Base-by-base conservation (phyloP, 441 rosid genomes). In the Erysimum pusillum region DNA sequence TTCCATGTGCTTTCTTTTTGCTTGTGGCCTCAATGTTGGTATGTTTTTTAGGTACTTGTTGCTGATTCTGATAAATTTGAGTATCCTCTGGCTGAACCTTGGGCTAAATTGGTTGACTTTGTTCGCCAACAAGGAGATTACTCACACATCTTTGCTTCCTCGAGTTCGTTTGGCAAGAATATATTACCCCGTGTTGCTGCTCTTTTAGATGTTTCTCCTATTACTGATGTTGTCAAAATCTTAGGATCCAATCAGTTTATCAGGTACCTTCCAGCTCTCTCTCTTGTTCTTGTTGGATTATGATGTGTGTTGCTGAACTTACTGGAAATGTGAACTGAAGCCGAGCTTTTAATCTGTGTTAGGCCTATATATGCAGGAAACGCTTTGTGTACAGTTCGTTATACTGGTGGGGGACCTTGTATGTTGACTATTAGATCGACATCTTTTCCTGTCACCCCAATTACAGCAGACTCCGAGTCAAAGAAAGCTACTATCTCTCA, bases 281-380 rank as follows among this genome's bases (percentile, higher is more conserved):
- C 46, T 7, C n/a, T 75, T 22, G 22, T 17, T 57, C 6, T 14
- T 1, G 9, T 72, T 73, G 32, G 2, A 15, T n/a, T 51, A 51
- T 51, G 14, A 2, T 51, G 32, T 64, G 13, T 60, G 67, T 34
- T 61, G 18, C 18, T 10, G 15, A 41, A 51, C 39, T 20, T 39
- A 39, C 1, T 5, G 10, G 63, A 53, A 20, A 32, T 64, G n/a
- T 36, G 17, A 71, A 71, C 36, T 64, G 38, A 76, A n/a, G 52
- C n/a, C 1, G 18, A 71, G 67, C 31, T 25, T 77, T 48, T 0
- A 0, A 42, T 72, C 38, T 52, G n/a, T 68, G 54, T 56, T 86
- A 94, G 99, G 87, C 99, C 99, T 63, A 92, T 94, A 71, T 94
- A 92, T 85, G 99, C 99, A 7, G 99, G 99, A 83, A 94, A 94